Evolutionary conservation across 805 yeast genomes (phyloP), one percentile per base, ranked within the genome.

Genomic region (Saccharomycopsis synnaedendra): DNA sequence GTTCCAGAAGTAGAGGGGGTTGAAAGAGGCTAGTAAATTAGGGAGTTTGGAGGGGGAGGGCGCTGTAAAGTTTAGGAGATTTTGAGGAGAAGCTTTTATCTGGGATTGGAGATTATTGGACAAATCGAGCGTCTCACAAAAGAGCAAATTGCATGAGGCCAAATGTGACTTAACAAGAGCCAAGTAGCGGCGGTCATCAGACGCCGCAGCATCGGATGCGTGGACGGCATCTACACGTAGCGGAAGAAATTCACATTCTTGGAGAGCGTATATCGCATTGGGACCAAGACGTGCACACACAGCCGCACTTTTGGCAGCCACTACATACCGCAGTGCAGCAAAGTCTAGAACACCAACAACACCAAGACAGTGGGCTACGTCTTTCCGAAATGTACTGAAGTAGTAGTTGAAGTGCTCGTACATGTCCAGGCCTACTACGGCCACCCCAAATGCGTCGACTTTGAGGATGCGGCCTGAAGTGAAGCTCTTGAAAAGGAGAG

Each of bases 1-100:
- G 65, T 93, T 93, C 98, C 99, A 93, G 74, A 87, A 86, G 62
- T 85, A 93, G 50, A 95, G 77, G 5, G 68, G 64, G 58, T 89
- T 94, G 40, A 46, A 51, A 28, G 41, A 34, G 7, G 38, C 37
- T 10, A 62, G 53, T 47, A 35, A 31, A 37, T 42, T n/a, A 37
- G 49, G 3, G 41, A 41, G 6, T 7, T 8, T 7, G 8, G 10
- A 29, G 19, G 42, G 42, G 32, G 31, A 31, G 29, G 35, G 32
- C 3, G 34, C 28, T 31, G 44, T 35, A 9, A 48, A 31, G 37
- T 37, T 48, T 38, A 47, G 8, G 31, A 50, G n/a, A 3, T 39
- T 42, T 10, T 32, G 43, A 50, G 39, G 44, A 6, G 31, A 11
- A 28, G 28, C 5, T 10, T 6, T 44, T 8, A 35, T 27, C 11